These are phyloP conservation scores for Penicillium occitanis DNA, from an alignment of 2,329 filamentous ascomycete genomes.

Conservation along the genomic window DNA sequence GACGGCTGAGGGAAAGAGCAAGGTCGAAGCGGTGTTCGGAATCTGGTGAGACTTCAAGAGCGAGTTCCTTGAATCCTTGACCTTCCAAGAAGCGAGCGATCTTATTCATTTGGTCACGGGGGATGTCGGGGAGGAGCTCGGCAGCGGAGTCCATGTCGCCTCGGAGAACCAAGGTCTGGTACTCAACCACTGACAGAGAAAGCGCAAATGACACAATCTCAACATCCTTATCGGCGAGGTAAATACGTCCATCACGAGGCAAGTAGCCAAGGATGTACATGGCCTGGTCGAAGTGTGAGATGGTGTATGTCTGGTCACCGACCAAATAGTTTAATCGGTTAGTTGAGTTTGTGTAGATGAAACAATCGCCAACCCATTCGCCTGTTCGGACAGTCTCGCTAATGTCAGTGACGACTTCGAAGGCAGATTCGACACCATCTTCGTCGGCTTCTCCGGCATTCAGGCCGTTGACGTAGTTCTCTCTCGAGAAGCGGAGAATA, in stretches of 20 bases:
- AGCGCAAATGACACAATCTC: slow-evolving; percentile 85
- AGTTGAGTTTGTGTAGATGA: slow-evolving; percentile 96
- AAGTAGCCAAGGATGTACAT: slow-evolving; percentile 97
- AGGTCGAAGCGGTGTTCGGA: slow-evolving; percentile 96
- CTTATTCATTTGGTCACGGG: slow-evolving; percentile 94
- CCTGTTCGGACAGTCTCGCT: slow-evolving; percentile 90
- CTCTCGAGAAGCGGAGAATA: slow-evolving; percentile 85
- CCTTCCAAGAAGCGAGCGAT: slow-evolving; percentile 96
- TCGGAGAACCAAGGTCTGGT: slow-evolving; percentile 91
- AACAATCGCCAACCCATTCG: slow-evolving; percentile 97
- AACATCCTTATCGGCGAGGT: slow-evolving; percentile 94
- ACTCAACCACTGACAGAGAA: slow-evolving; percentile 90
- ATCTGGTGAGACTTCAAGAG: slow-evolving; percentile 90
- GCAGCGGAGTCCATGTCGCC: slow-evolving; percentile 89
- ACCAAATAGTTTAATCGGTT: slow-evolving; percentile 98
- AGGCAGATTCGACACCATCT: slow-evolving; percentile 92
- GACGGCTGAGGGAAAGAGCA: slow-evolving; percentile 75
- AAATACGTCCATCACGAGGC: slow-evolving; percentile 89
- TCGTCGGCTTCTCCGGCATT: slow-evolving; percentile 80
- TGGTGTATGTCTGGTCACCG: slow-evolving; percentile 95
- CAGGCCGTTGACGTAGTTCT: slow-evolving; percentile 79
- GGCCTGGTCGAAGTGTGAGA: slow-evolving; percentile 92
- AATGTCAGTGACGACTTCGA: slow-evolving; percentile 94
- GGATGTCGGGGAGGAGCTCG: slow-evolving; percentile 79
- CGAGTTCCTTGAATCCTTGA: slow-evolving; percentile 94